These are phyloP conservation scores for Austroboletus novae-zelandiae DNA, from an alignment of 1,284 basidiomycete species.

Conservation along the genomic window DNA sequence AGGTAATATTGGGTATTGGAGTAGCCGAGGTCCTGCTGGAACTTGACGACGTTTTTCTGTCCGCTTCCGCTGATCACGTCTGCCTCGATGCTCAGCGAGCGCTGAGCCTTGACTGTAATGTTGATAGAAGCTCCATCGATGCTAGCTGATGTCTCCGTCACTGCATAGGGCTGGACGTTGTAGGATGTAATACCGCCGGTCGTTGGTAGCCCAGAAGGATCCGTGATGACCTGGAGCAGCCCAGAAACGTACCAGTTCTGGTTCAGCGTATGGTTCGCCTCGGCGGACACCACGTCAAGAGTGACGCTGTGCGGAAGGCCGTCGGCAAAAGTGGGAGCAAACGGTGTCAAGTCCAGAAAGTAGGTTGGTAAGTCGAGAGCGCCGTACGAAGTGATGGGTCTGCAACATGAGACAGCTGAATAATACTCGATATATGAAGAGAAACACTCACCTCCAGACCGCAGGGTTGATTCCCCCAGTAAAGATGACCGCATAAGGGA, in stretches of 20 bases:
- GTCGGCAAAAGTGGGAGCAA: conserved; percentile 69
- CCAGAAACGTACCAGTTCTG: conserved; percentile 80
- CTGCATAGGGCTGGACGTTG: conserved; percentile 54
- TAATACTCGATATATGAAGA: background rate
- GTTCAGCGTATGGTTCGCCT: conserved; percentile 61
- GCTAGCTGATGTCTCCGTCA: conserved; percentile 46
- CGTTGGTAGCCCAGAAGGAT: conserved; percentile 59
- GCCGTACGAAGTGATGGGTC: conserved; percentile 77
- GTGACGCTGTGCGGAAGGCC: conserved; percentile 65
- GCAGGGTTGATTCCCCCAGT: conserved; percentile 77
- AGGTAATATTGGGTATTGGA: conserved; percentile 51
- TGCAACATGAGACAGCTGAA: conserved; percentile 22
- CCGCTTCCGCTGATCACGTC: conserved; percentile 50
- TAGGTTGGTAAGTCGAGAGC: conserved; percentile 79
- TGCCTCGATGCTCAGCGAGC: conserved; percentile 46
- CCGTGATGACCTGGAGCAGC: conserved; percentile 65
- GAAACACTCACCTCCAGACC: conserved; percentile 57
- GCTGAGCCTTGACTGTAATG: conserved; percentile 47
- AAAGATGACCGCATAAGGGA: conserved; percentile 78
- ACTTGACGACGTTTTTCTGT: conserved; percentile 42
- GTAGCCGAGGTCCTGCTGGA: conserved; percentile 45
- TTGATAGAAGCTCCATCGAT: conserved; percentile 42
- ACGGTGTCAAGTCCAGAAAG: conserved; percentile 76
- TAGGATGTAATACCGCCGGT: conserved; percentile 65
- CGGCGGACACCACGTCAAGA: conserved; percentile 72